These are phyloP conservation scores for Aspergillus proliferans DNA, from an alignment of 2,329 filamentous ascomycete species.

Conservation along the genomic window DNA sequence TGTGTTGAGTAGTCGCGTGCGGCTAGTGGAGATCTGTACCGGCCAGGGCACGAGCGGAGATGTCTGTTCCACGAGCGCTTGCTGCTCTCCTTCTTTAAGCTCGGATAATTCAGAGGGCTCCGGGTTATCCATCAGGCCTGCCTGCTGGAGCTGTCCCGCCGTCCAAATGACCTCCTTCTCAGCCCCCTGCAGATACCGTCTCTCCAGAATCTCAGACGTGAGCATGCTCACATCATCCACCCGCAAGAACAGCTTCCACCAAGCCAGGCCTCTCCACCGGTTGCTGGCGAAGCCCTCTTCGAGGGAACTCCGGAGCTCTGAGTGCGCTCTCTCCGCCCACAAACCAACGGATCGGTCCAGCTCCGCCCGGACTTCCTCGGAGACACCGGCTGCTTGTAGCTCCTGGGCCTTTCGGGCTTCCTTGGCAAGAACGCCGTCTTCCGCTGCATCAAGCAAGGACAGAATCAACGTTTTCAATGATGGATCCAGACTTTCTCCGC, in stretches of 20 bases:
- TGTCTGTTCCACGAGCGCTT: conserved; percentile 3
- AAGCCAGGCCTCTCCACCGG: conserved; percentile 72
- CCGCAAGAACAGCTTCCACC: conserved; percentile 95
- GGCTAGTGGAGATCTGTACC: conserved; percentile 63
- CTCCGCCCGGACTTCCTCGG: conserved; percentile 38
- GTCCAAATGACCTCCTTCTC: conserved; percentile 80
- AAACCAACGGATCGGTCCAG: conserved; percentile 57
- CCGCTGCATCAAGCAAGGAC: conserved; percentile 53
- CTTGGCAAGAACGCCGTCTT: conserved; percentile 23
- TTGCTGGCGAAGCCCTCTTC: conserved; percentile 69
- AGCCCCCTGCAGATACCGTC: conserved; percentile 68
- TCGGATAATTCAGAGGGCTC: conserved; percentile 11
- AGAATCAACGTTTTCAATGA: conserved; percentile 61
- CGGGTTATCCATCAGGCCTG: conserved; percentile 42
- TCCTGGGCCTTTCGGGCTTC: conserved; percentile 24
- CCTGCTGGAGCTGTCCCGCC: conserved; percentile 66
- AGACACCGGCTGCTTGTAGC: conserved; percentile 29
- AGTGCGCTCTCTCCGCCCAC: conserved; percentile 77
- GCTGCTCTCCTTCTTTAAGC: not conserved
- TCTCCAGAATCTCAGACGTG: conserved; percentile 68
- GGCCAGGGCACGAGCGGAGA: conserved; percentile 54
- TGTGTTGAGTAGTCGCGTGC: conserved; percentile 59
- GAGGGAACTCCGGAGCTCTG: conserved; percentile 73
- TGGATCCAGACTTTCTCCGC: conserved; percentile 54
- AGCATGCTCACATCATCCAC: conserved; percentile 88